These are phyloP conservation scores for Suillus decipiens DNA, from an alignment of 768 basidiomycete genomes.

Conservation along the genomic window DNA sequence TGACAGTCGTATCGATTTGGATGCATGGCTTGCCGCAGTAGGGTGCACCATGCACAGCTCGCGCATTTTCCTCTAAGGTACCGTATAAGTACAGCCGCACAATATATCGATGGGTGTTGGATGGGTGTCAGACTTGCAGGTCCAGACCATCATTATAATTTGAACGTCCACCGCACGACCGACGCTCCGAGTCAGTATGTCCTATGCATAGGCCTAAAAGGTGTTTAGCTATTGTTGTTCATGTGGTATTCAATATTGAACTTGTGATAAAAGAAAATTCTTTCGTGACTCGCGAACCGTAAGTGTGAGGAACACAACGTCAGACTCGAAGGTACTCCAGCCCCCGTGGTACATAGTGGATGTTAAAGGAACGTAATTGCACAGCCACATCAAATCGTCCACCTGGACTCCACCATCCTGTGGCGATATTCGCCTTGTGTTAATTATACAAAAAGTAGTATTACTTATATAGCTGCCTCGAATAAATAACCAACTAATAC, in stretches of 20 bases:
- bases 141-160: neutral
- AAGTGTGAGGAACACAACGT: neutral
- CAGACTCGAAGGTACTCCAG: neutral
- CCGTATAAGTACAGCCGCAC: neutral
- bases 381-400: neutral
- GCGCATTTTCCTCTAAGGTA: neutral
- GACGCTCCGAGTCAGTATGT: neutral
- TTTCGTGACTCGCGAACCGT: too few species aligned
- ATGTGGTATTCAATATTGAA: neutral
- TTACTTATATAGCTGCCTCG: slow-evolving; percentile 18
- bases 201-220: neutral
- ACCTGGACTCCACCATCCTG: neutral
- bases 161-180: neutral
- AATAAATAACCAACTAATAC: slow-evolving; percentile 15
- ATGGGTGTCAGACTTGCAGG: neutral
- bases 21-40: neutral
- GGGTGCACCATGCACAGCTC: neutral
- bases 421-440: neutral
- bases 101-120: neutral
- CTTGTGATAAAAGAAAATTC: neutral
- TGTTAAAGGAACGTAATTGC: neutral
- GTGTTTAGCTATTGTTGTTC: neutral
- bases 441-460: neutral
- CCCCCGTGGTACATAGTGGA: too few species aligned
- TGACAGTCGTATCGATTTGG: neutral